phyloP scores from a whole-genome alignment of 1,284 basidiomycete species.

The Apiotrichum mycotoxinovorans region DNA sequence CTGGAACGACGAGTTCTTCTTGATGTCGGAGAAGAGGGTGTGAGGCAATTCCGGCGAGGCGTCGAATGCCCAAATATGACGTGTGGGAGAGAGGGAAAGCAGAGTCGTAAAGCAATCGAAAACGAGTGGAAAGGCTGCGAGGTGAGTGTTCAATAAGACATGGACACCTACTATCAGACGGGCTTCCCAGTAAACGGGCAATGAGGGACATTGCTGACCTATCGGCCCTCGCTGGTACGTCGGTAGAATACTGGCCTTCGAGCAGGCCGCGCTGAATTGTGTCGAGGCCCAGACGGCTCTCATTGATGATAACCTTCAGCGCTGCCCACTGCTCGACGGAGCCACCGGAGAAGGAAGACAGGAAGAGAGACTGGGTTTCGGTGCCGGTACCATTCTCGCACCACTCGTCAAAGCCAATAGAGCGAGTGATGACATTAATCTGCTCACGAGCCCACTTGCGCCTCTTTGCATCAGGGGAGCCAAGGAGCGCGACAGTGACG shows the following conservation, averaged over 20 bases:
- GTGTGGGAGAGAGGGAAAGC: conserved; percentile 58
- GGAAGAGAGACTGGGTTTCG: conserved; percentile 29
- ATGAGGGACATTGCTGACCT: conserved; percentile 38
- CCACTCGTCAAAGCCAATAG: conserved; percentile 35
- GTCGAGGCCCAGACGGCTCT: conserved; percentile 24
- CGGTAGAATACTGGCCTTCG: conserved; percentile 20
- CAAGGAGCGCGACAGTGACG: conserved; percentile 26
- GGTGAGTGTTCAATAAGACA: conserved; percentile 28
- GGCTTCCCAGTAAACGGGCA: conserved; percentile 54
- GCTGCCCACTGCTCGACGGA: conserved; percentile 21
- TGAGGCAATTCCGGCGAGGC: conserved; percentile 55
- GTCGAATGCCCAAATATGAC: conserved; percentile 66
- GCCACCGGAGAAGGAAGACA: conserved; percentile 5
- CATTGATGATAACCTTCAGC: conserved; percentile 21
- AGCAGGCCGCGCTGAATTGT: conserved; percentile 35
- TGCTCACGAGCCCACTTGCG: conserved; percentile 33
- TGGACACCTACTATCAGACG: conserved; percentile 51
- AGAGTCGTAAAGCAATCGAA: conserved; percentile 53
- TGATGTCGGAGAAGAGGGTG: conserved; percentile 73
- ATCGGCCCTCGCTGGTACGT: conserved; percentile 16
- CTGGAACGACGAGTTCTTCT: conserved; percentile 66
- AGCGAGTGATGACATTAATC: conserved; percentile 18
- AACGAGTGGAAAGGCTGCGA: conserved; percentile 62
- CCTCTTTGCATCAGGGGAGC: conserved; percentile 11
- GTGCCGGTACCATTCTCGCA: conserved; percentile 26